Base-by-base conservation (phyloP, 2,329 filamentous ascomycete genomes). In the Alternaria arborescens region DNA sequence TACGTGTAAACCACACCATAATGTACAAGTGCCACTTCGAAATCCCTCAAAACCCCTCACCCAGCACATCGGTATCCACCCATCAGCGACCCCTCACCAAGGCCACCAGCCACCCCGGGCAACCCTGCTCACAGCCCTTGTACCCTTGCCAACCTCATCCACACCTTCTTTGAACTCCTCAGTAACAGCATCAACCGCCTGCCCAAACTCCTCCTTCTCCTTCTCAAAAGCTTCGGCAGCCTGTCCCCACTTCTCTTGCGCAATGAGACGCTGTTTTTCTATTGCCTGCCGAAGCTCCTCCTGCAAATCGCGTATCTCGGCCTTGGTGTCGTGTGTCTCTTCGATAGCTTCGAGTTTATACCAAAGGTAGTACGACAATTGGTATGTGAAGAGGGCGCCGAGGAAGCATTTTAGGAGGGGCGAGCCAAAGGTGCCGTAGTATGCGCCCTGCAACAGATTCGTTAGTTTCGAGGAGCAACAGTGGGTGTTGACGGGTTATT, bases 281-380 rank as follows among this genome's bases (percentile, higher is more conserved):
- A 76, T 63, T 43, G 65, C 71, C 16, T 67, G 62, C 42, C 61
- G 64, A 40, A 77, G 57, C 54, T 75, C 66, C 18, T 59, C 54
- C 28, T 72, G 70, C 51, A 75, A 38, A 24, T 63, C 62, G 14
- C 46, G 52, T 24, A 74, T 70, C 50, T 71, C 68, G 6, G 47
- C 64, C 16, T 57, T 55, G 42, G 86, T 86, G 44, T 88, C 82
- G 20, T 81, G 80, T 72, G 85, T 88, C 58, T 86, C 82, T 80
- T 95, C 92, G 55, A 91, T 84, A 34, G 86, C 85, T 77, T 94
- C 91, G 52, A 94, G 82, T 78, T 89, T 91, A 38, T 87, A 76
- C 92, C 92, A 95, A 14, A 80, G 81, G 82, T 87, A 92, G 79
- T 94, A 94, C 14, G 85, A 79, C n/a, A 91, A 71, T 79, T 95